Percentiles rank a stretch among this genome's conserved stretches.
Conservation (phyloP, 2,329 filamentous ascomycete species). For the Sporothrix luriei region DNA sequence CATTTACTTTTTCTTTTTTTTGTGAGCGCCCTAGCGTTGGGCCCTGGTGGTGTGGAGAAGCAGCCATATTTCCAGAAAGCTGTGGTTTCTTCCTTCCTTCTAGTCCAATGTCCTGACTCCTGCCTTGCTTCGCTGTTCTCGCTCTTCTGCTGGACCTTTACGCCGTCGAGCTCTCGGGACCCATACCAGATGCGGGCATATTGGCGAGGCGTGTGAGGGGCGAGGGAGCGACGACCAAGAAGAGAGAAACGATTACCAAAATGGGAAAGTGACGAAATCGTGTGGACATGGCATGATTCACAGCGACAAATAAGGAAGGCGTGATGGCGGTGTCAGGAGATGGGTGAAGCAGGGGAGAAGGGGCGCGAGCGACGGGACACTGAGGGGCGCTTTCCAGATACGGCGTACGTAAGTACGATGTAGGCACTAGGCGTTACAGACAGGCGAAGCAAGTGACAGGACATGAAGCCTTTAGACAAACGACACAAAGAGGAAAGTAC, state of each 20-base stretch:
- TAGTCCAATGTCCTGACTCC: not conserved
- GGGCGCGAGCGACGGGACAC: not conserved
- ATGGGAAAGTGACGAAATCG: not conserved
- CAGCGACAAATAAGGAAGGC: not conserved
- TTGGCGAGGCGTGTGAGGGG: not conserved
- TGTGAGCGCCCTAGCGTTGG: not conserved
- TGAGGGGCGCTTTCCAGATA: not conserved
- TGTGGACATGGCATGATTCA: constrained; percentile 20
- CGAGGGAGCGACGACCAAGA: not conserved
- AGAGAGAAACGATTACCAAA: not conserved
- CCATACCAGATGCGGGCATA: constrained; percentile 19
- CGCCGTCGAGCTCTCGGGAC: not conserved
- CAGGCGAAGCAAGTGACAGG: not conserved
- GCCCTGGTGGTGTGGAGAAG: constrained; percentile 6
- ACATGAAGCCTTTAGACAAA: no score
- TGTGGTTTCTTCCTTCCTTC: not conserved
- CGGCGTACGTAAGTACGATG: not conserved
- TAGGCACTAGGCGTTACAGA: no score
- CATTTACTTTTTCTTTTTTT: not conserved
- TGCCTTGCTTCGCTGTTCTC: not conserved
- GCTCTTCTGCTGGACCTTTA: not conserved
- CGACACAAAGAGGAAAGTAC: not conserved
- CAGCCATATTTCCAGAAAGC: constrained; percentile 19
- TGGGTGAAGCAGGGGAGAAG: not conserved
- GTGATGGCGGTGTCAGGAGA: not conserved